These are phyloP conservation scores for Dioszegia crocea DNA, from an alignment of 768 basidiomycete species.

Conservation along the genomic window DNA sequence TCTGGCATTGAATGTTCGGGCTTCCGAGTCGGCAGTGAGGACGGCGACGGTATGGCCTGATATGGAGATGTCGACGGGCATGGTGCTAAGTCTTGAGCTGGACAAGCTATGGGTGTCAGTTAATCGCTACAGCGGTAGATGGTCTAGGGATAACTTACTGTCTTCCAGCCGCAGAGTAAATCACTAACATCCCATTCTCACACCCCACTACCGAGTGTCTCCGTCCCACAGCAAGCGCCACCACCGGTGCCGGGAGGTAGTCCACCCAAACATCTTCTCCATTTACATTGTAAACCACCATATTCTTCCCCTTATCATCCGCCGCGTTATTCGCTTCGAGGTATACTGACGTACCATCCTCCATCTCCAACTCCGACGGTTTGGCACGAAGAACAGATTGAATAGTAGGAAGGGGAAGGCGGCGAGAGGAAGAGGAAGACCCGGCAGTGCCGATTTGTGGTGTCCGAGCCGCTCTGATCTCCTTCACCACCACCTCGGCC, in stretches of 20 bases:
- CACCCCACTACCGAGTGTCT: constrained; percentile 70
- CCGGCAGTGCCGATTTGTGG: neutral
- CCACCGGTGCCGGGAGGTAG: constrained; percentile 70
- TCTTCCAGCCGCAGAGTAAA: constrained; percentile 80
- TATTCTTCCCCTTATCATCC: constrained; percentile 58
- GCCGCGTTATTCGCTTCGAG: constrained; percentile 78
- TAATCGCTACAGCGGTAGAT: neutral
- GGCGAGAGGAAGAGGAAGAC: constrained; percentile 13
- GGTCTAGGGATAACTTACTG: constrained; percentile 57
- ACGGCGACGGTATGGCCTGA: constrained; percentile 64
- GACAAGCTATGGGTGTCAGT: constrained; percentile 59
- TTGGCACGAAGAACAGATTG: constrained; percentile 60
- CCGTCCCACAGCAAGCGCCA: constrained; percentile 62
- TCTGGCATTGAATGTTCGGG: constrained; percentile 68
- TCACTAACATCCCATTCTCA: constrained; percentile 72
- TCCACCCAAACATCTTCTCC: constrained; percentile 76
- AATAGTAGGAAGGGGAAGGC: constrained; percentile 59
- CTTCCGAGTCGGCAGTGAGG: constrained; percentile 65
- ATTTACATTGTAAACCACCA: constrained; percentile 64
- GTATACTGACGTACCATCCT: constrained; percentile 52
- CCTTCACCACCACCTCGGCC: constrained; percentile 55
- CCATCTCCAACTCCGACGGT: constrained; percentile 58
- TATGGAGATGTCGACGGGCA: constrained; percentile 66
- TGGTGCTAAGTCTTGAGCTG: constrained; percentile 66
- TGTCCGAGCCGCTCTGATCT: constrained; percentile 53